Percentiles rank a stretch among this genome's conserved stretches.
phyloP scores from a whole-genome alignment of 768 basidiomycete genomes.

The Antrodiella citrinella region DNA sequence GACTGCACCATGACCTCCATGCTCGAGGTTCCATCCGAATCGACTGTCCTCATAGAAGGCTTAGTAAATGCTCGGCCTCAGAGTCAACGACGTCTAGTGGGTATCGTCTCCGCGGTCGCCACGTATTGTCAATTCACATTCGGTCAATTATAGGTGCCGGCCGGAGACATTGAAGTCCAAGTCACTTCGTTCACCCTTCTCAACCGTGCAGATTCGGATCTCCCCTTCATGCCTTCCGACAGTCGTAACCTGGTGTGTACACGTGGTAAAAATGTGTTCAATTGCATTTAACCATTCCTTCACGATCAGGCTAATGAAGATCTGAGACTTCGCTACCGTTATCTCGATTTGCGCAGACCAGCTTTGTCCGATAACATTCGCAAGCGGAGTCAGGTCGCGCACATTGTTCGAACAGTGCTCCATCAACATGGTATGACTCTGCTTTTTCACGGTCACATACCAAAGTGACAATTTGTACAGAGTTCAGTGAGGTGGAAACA shows the following conservation, averaged over 20 bases:
- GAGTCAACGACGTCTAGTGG: slow-evolving; percentile 52
- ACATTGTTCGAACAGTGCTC: slow-evolving; percentile 63
- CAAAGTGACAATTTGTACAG: slow-evolving; percentile 33
- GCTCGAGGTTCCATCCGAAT: slow-evolving; percentile 65
- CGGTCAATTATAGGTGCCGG: slow-evolving; percentile 35
- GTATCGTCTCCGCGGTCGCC: slow-evolving; percentile 8
- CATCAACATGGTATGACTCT: slow-evolving; percentile 56
- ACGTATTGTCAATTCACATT: not conserved
- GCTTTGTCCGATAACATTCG: slow-evolving; percentile 71
- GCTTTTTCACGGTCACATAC: no score
- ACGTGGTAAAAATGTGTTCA: no score
- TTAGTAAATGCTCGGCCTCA: slow-evolving; percentile 56
- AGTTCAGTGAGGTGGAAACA: slow-evolving; percentile 90
- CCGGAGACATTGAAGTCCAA: slow-evolving; percentile 76
- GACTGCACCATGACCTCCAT: slow-evolving; percentile 33
- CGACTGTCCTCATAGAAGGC: slow-evolving; percentile 70
- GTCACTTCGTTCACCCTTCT: slow-evolving; percentile 65
- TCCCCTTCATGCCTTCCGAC: slow-evolving; percentile 87
- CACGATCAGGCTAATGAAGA: slow-evolving; percentile 70
- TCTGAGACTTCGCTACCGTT: slow-evolving; percentile 74
- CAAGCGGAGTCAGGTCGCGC: slow-evolving; percentile 76
- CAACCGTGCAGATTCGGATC: slow-evolving; percentile 59
- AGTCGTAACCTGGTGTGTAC: slow-evolving; percentile 61
- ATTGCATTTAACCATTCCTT: not conserved
- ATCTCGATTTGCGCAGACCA: slow-evolving; percentile 80